A percentile compares a stretch with the other conserved stretches of the same genome.
These are phyloP conservation scores for Candida arabinofermentans DNA, from an alignment of 805 yeast genomes.

Conservation along the genomic window DNA sequence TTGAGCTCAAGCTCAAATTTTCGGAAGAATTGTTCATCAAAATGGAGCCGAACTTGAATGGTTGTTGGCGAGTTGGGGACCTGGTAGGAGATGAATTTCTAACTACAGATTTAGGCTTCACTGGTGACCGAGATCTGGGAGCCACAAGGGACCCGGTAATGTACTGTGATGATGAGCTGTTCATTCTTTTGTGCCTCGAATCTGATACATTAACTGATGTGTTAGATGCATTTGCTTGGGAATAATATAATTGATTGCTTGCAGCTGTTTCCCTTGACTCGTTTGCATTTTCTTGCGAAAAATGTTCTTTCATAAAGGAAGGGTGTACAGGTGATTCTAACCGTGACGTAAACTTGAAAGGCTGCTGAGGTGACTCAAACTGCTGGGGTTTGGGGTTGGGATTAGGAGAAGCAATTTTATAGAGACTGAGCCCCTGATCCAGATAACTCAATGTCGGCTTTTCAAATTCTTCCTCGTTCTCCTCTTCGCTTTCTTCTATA, in stretches of 20 bases:
- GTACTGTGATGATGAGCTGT: constrained; percentile 17
- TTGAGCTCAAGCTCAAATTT: constrained; percentile 9
- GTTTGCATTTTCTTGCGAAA: constrained; percentile 5
- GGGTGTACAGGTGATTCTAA: not conserved
- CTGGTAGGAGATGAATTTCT: constrained; percentile 26
- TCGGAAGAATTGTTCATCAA: constrained; percentile 28
- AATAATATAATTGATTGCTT: constrained; percentile 11
- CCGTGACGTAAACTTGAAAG: not conserved
- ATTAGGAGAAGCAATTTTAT: constrained; percentile 5
- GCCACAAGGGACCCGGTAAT: constrained; percentile 20
- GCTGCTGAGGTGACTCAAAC: constrained; percentile 1
- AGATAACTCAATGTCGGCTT: constrained; percentile 2
- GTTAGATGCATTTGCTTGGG: constrained; percentile 13
- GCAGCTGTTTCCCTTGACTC: not conserved
- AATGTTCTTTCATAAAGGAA: not conserved
- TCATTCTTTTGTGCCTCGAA: constrained; percentile 13
- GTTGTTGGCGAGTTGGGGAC: constrained; percentile 36
- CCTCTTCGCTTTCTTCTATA: constrained; percentile 17
- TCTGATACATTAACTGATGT: constrained; percentile 10
- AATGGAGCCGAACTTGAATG: constrained; percentile 64
- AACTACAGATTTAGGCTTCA: constrained; percentile 25
- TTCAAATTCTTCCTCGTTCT: constrained; percentile 2
- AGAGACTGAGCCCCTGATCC: constrained; percentile 5
- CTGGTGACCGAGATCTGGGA: constrained; percentile 24
- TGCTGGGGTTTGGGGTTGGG: not conserved